phyloP scores from a whole-genome alignment of 2,329 filamentous ascomycete species.

The Kalaharituber pfeilii region DNA sequence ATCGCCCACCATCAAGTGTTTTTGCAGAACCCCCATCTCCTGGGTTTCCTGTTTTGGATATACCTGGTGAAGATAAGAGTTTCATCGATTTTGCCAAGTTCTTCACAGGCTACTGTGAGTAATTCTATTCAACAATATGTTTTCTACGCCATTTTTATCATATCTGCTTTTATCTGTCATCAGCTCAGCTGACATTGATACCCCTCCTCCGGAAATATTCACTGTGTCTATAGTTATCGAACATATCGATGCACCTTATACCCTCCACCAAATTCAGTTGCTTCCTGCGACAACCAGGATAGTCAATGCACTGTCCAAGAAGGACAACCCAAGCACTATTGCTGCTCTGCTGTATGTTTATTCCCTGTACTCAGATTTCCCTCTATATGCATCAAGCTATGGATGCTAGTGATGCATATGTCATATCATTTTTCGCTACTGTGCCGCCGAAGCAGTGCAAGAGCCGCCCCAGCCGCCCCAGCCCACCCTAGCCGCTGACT shows the following conservation, averaged over 20 bases:
- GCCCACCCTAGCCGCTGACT: no score
- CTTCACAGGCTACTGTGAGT: background rate
- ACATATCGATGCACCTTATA: background rate
- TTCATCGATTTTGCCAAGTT: background rate
- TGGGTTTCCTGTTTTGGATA: background rate
- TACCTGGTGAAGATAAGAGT: background rate
- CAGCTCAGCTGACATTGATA: background rate
- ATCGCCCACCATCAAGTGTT: background rate
- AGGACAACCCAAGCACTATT: conserved; percentile 15
- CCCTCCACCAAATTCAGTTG: background rate
- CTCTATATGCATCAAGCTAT: no score
- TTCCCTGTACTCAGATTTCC: background rate
- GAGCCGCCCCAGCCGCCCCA: no score
- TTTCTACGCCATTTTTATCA: background rate
- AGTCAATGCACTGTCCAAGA: background rate
- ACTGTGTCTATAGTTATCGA: background rate
- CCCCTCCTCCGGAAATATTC: background rate
- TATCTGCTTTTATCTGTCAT: background rate
- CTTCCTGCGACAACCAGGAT: background rate
- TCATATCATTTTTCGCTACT: no score
- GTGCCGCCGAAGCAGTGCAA: no score
- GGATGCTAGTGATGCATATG: no score
- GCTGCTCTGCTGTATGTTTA: conserved; percentile 4
- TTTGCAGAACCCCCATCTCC: background rate
- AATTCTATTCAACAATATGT: background rate